These are phyloP conservation scores for Bolboschoenoplectus hybrid DNA, from an alignment of 202 grass and related monocot species.

Conservation along the genomic window DNA sequence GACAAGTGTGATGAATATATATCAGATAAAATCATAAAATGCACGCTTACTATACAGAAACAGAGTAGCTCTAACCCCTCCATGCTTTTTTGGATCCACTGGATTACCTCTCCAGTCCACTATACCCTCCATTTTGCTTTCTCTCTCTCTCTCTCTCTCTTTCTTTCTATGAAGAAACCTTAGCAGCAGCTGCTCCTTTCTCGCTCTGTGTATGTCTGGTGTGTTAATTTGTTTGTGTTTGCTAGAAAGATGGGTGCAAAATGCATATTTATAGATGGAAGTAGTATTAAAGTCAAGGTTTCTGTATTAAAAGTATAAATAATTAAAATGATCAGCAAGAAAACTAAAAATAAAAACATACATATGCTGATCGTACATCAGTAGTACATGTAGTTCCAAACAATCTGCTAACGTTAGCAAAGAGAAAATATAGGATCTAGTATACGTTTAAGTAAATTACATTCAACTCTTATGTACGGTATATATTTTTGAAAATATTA, in stretches of 20 bases:
- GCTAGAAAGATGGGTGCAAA: background rate
- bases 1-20: background rate
- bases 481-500: too few species aligned
- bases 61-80: slow-evolving; percentile 33
- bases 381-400: background rate
- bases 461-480: too few species aligned
- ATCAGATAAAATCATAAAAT: too few species aligned
- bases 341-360: background rate
- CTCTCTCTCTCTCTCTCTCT: slow-evolving; percentile 9
- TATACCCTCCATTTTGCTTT: slow-evolving; percentile 18
- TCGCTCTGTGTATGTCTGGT: background rate
- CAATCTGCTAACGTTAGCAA: background rate
- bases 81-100: slow-evolving; percentile 35
- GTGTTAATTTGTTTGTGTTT: background rate
- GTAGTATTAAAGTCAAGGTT: slow-evolving; percentile 22
- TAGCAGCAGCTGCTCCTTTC: background rate
- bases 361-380: slow-evolving; percentile 8
- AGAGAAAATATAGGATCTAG: background rate
- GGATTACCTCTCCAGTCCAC: slow-evolving; percentile 31
- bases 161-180: background rate
- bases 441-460: too few species aligned
- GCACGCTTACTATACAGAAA: slow-evolving; percentile 39
- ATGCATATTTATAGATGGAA: background rate
- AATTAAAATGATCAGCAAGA: background rate
- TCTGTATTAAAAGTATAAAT: background rate